Evolutionary conservation across 2,329 filamentous ascomycete genomes (phyloP), one percentile per base, ranked within the genome.

Genomic region (Cytospora mali): DNA sequence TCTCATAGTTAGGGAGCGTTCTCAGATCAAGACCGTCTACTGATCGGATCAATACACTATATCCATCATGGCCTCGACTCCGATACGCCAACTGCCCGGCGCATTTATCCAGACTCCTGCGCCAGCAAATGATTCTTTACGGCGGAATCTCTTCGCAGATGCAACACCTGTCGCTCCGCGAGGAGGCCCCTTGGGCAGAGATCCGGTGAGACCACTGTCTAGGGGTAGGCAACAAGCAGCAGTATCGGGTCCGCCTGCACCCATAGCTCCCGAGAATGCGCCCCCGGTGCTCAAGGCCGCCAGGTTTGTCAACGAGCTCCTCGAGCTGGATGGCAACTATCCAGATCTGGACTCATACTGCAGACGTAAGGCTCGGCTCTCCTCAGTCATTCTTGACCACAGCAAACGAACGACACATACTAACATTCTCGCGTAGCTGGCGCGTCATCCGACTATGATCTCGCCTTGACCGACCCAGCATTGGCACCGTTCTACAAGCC

Each of bases 401-500:
- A n/a, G 39, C 54, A 33, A n/a, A n/a, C n/a, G n/a, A n/a, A 23
- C 49, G 50, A 29, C 62, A 13, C 31, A 23, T 23, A 27, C 28
- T 33, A 48, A 42, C 16, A 23, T 53, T 56, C 56, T 61, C 49
- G 62, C 67, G 61, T 69, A 96, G 92, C 93, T 79, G 93, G 95
- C 67, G 88, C 90, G 67, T 97, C 93, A 6, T 94, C 91, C 70
- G 93, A 97, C 67, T 98, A 98, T 78, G 92, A 97, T 70, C 79
- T 96, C 55, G 85, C 90, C 49, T 79, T 80, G 61, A 76, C 83
- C 68, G 84, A 88, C 48, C 80, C 82, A 14, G 84, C 93, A 66
- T 95, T 93, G 90, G 87, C 90, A 49, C 95, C 95, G 0, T 99
- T 97, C 73, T 90, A 97, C 73, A 92, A 90, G 76, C 85, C 89